phyloP scores from a whole-genome alignment of 2,329 filamentous ascomycete species.

The Whalleya microplaca region DNA sequence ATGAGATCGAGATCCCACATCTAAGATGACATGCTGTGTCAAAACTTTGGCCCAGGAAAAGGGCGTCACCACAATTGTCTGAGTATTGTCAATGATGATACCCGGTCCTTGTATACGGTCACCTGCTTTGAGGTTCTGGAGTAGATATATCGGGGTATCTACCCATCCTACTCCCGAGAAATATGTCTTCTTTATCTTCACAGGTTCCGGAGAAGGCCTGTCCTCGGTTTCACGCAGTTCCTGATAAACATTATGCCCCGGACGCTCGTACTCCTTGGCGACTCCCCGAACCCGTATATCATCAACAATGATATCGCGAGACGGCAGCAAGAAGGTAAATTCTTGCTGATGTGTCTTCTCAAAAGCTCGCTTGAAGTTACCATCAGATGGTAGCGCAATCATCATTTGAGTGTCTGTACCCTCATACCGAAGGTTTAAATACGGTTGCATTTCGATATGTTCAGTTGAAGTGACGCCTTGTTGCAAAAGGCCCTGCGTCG shows the following conservation, averaged over 20 bases:
- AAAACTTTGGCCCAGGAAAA: conserved; percentile 18
- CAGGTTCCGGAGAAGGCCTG: background rate
- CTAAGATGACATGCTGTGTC: conserved; percentile 15
- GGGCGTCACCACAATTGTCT: conserved; percentile 17
- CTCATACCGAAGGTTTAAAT: conserved; percentile 29
- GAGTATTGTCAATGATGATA: conserved; percentile 19
- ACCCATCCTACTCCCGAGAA: conserved; percentile 14
- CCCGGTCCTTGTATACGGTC: conserved; percentile 10
- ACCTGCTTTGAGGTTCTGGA: conserved; percentile 8
- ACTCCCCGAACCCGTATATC: conserved; percentile 17
- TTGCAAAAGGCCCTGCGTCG: conserved; percentile 15
- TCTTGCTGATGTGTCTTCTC: conserved; percentile 17
- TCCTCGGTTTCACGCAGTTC: conserved; percentile 11
- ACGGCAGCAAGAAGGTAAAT: conserved; percentile 18
- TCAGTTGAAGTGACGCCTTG: conserved; percentile 19
- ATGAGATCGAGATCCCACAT: conserved; percentile 6
- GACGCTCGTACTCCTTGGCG: conserved; percentile 18
- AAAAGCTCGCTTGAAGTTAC: conserved; percentile 14
- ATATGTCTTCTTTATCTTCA: conserved; percentile 10
- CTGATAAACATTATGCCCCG: conserved; percentile 18
- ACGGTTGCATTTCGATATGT: conserved; percentile 24
- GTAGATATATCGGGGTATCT: conserved; percentile 14
- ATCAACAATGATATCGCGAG: conserved; percentile 15
- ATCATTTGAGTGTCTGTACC: conserved; percentile 29
- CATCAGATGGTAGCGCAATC: conserved; percentile 16